Base-by-base conservation (phyloP, 306 rosid genomes). In the Vachellia pachyceras region DNA sequence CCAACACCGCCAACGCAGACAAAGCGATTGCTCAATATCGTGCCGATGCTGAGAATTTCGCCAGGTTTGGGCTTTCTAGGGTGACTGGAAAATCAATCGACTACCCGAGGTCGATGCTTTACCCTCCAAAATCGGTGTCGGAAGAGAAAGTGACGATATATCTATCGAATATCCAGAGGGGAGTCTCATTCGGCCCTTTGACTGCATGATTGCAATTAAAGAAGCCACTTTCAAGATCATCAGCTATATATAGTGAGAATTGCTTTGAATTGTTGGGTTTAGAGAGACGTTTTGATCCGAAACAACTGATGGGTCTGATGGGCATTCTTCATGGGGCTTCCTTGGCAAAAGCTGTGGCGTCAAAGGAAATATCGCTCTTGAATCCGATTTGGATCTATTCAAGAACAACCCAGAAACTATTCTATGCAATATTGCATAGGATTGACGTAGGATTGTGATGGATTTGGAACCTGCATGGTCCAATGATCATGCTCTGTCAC, bases 381-480 rank as follows among this genome's bases (percentile, higher is more conserved):
- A 94, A 94, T 80, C 98, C 97, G 0, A 78, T 92, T 76, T 94
- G 91, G 94, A 88, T 94, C 3, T 78, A 85, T 69, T 84, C 94
- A 17, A 83, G 86, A 82, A 80, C 71, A 7, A 84, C 85, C 70
- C 89, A 87, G 87, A 92, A 90, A 85, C 89, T 97, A 37, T 89
- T 92, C 82, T 88, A 90, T 75, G 98, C 97, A 14, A 90, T 94
- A 69, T 35, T 92, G 52, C 98, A 92, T 61, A 83, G 97, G 73
- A 94, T 92, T 86, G 98, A 90, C 78, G 94, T 94, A 97, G 96
- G 7, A 80, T 88, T 75, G 90, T 94, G 67, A 85, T 94, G 78
- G 98, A 94, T 91, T 90, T 94, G 82, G 98, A 94, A 87, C 97
- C 92, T 40, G 92, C 97, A 6, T 68, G 52, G 77, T 82, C 88